phyloP scores from a whole-genome alignment of 495 filamentous ascomycete species.

The Wilcoxina mikolae region DNA sequence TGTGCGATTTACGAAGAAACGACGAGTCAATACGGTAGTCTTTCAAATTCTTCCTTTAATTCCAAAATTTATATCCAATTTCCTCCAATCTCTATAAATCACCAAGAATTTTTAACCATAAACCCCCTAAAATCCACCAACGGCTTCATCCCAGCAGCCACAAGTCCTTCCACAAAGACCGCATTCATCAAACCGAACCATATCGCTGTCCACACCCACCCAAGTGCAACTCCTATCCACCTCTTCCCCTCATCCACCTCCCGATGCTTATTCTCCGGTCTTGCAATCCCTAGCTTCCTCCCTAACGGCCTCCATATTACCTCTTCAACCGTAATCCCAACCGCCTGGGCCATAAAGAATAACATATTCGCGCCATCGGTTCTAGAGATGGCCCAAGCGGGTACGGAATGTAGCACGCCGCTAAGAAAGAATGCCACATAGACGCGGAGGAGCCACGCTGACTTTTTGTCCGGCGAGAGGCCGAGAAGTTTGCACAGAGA shows the following conservation, averaged over 20 bases:
- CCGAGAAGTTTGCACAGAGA: not conserved
- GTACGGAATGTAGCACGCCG: not conserved
- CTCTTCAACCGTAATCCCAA: not conserved
- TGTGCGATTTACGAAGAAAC: too few relatives aligned
- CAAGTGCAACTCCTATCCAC: not conserved
- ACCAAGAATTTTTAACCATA: too few relatives aligned
- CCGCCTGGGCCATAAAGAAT: conserved; percentile 3
- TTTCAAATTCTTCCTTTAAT: too few relatives aligned
- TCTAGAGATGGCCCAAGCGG: not conserved
- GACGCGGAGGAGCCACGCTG: not conserved
- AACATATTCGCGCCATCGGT: not conserved
- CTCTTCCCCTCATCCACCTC: too few relatives aligned
- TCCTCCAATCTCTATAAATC: too few relatives aligned
- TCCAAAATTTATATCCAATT: too few relatives aligned
- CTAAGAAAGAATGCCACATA: conserved; percentile 1
- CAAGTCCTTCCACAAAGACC: not conserved
- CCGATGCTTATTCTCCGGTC: too few relatives aligned
- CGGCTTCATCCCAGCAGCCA: conserved; percentile 21
- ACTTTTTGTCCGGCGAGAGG: too few relatives aligned
- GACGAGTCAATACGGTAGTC: too few relatives aligned
- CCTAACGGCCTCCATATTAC: not conserved
- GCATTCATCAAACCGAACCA: conserved; percentile 2
- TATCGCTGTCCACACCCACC: not conserved
- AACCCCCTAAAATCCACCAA: too few relatives aligned
- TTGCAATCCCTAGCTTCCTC: not conserved